These are phyloP conservation scores for Pneumocystis oryctolagi DNA, from an alignment of 1,139 yeast species.

Conservation along the genomic window DNA sequence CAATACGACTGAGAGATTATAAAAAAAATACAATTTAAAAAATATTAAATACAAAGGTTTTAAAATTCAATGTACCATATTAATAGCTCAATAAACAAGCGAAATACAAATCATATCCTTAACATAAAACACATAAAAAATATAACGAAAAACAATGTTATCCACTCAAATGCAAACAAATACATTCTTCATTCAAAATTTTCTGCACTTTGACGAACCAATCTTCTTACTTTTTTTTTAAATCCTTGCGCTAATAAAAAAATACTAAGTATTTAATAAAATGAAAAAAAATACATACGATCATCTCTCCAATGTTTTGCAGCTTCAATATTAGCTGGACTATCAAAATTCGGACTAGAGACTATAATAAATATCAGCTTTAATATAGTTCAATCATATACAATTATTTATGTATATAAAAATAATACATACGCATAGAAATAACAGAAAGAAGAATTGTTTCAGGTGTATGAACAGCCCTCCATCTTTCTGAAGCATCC, in stretches of 20 bases:
- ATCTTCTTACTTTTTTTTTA: conserved; percentile 17
- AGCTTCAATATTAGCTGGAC: conserved; percentile 20
- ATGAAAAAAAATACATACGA: conserved; percentile 11
- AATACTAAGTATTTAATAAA: neutral
- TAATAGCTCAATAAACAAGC: neutral
- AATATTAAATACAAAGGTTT: neutral
- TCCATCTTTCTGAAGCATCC: conserved; percentile 20
- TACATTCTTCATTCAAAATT: conserved; percentile 2
- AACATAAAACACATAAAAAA: neutral
- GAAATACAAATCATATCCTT: neutral
- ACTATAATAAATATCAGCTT: neutral
- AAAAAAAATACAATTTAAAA: neutral
- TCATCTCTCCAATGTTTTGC: conserved; percentile 18
- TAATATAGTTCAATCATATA: neutral
- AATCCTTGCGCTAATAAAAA: conserved; percentile 13
- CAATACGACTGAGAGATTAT: neutral
- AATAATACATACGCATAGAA: conserved; percentile 15
- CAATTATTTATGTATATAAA: neutral
- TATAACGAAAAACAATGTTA: neutral
- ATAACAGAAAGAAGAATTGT: conserved; percentile 18
- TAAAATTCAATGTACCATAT: neutral
- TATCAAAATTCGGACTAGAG: conserved; percentile 18
- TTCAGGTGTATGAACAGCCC: conserved; percentile 19
- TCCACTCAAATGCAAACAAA: neutral
- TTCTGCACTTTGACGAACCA: conserved; percentile 18